Percentiles rank a stretch among this genome's conserved stretches.
Evolutionary conservation across 2,329 filamentous ascomycete genomes (phyloP).

Genomic region (Coccinonectria pachysandricola): DNA sequence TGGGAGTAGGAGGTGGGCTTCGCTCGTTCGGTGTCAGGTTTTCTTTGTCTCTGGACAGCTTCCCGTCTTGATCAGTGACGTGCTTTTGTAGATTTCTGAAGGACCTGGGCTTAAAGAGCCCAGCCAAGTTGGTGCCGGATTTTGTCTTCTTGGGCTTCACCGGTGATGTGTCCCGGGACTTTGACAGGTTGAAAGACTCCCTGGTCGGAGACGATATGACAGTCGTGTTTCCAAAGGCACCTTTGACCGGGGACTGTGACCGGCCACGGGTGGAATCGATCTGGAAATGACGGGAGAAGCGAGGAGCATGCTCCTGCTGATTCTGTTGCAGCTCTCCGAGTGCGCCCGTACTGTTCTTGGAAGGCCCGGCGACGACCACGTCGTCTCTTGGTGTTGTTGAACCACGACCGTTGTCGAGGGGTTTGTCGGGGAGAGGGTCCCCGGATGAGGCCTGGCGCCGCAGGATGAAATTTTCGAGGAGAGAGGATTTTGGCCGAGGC

Average conservation of each 20-base stretch:
- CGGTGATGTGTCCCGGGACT: conserved; percentile 37
- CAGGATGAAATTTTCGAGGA: conserved; percentile 40
- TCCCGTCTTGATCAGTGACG: conserved; percentile 41
- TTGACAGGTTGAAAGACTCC: conserved; percentile 28
- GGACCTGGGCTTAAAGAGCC: conserved; percentile 66
- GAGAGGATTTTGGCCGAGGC: conserved; percentile 37
- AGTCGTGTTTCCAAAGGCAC: conserved; percentile 28
- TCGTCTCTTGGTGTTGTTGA: conserved; percentile 17
- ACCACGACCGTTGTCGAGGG: conserved; percentile 13
- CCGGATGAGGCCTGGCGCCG: conserved; percentile 38
- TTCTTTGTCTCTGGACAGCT: conserved; percentile 62
- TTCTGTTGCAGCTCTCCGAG: conserved; percentile 50
- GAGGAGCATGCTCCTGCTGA: conserved; percentile 31
- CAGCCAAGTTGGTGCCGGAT: conserved; percentile 72
- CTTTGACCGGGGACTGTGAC: conserved; percentile 36
- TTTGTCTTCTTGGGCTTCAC: conserved; percentile 68
- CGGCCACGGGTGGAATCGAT: conserved; percentile 23
- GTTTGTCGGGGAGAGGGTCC: conserved; percentile 21
- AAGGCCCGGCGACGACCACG: conserved; percentile 24
- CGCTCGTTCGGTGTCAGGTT: conserved; percentile 53
- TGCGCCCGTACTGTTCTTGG: conserved; percentile 31
- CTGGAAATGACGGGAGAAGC: conserved; percentile 28
- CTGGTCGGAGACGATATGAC: conserved; percentile 32
- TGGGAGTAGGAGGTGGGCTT: conserved; percentile 46
- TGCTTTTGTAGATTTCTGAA: conserved; percentile 53